These are phyloP conservation scores for Starmerella kuoi DNA, from an alignment of 805 yeast species.

Conservation along the genomic window DNA sequence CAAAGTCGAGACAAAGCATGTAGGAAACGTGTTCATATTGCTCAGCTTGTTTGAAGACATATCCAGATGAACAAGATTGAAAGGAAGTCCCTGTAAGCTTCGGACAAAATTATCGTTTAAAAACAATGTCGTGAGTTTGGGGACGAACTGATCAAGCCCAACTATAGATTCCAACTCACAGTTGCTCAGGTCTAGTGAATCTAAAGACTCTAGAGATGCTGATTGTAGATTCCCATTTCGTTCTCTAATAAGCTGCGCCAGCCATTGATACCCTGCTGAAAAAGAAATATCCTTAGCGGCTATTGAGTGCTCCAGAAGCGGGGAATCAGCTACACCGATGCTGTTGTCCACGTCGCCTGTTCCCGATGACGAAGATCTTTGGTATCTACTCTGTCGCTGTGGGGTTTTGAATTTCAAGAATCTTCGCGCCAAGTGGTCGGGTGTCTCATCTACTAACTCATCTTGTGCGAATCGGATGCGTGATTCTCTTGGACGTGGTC, in stretches of 20 bases:
- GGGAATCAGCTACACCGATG: neutral
- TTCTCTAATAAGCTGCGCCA: constrained; percentile 13
- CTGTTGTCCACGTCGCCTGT: neutral
- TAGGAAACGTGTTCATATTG: constrained; percentile 18
- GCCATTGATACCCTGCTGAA: constrained; percentile 10
- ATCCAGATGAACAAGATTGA: constrained; percentile 16
- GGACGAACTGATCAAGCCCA: constrained; percentile 20
- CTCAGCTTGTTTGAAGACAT: constrained; percentile 16
- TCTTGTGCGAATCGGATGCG: neutral
- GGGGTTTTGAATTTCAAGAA: neutral
- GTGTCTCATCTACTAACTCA: neutral
- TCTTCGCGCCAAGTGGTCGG: neutral
- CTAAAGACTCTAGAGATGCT: constrained; percentile 2
- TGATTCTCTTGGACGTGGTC: neutral
- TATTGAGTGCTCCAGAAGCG: constrained; percentile 3
- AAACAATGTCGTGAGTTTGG: constrained; percentile 16
- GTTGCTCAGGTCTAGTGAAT: constrained; percentile 16
- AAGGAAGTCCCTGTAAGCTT: constrained; percentile 21
- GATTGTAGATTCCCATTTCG: constrained; percentile 6
- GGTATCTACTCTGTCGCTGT: neutral
- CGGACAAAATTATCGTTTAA: constrained; percentile 16
- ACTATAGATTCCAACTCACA: constrained; percentile 18
- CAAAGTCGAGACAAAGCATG: constrained; percentile 18
- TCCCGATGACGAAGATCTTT: neutral
- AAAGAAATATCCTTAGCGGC: constrained; percentile 12